These are phyloP conservation scores for Cryptococcus deneoformans DNA, from an alignment of 1,284 basidiomycete species.

Conservation along the genomic window DNA sequence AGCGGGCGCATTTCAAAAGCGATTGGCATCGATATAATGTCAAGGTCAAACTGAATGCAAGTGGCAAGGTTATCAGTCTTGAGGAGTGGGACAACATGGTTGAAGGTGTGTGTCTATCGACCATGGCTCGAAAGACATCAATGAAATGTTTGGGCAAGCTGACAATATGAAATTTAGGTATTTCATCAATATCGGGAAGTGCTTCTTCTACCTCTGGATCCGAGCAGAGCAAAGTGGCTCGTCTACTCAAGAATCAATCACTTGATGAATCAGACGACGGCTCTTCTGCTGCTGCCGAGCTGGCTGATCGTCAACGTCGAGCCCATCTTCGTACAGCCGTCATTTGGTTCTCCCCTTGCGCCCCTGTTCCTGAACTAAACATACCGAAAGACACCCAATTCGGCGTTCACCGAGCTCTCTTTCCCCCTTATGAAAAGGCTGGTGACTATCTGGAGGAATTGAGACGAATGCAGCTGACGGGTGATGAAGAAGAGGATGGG, in stretches of 20 bases:
- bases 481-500: conserved; percentile 53
- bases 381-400: conserved; percentile 70
- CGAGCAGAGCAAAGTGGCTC: conserved; percentile 50
- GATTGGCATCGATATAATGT: conserved; percentile 99
- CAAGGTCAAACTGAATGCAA: conserved; percentile 65
- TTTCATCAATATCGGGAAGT: conserved; percentile 87
- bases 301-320: conserved; percentile 42
- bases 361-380: conserved; percentile 45
- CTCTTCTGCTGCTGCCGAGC: conserved; percentile 33
- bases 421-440: conserved; percentile 55
- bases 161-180: conserved; percentile 52
- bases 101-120: conserved; percentile 59
- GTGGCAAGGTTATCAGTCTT: conserved; percentile 56
- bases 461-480: conserved; percentile 61
- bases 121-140: neutral
- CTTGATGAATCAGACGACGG: conserved; percentile 27
- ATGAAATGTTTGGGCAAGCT: neutral
- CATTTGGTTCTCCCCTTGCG: conserved; percentile 69
- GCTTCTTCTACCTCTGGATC: conserved; percentile 59
- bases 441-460: conserved; percentile 53
- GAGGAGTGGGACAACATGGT: conserved; percentile 75
- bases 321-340: conserved; percentile 67
- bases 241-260: conserved; percentile 64
- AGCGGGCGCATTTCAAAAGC: conserved; percentile 83
- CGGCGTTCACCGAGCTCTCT: conserved; percentile 77